Base-by-base conservation (phyloP, 805 yeast species). In the Candida dendrica region DNA sequence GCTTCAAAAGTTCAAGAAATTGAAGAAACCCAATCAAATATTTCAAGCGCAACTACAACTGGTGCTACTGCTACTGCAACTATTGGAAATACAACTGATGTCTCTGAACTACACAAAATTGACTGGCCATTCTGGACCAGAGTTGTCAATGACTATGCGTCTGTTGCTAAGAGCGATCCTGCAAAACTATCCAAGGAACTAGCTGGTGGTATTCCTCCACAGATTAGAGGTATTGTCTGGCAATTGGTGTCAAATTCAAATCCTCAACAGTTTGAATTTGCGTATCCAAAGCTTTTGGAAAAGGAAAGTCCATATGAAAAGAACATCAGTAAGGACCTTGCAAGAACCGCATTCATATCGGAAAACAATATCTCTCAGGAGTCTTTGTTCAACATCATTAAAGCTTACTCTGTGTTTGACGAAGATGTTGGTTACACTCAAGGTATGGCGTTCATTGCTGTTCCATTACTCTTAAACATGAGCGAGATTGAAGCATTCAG, bases 371-470 rank as follows among this genome's bases (percentile, higher is more conserved):
- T 70, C 22, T 77, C 79, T 39, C 80, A 81, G 52, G 81, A 75
- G 29, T 79, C 86, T 39, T 65, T 93, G 30, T 84, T 70, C 55
- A 78, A 80, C 43, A 81, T 93, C 24, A 74, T 93, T 47, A 85
- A 84, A 55, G 90, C 89, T 0, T 93, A 91, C 64, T 79, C 93
- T 18, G 64, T 87, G 38, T 83, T 77, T 59, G 98, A 93, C 60
- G 79, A 84, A 1, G 97, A 90, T 40, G 96, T 93, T 39, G 98
- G 98, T 0, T 93, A 93, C 56, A 93, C 97, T 2, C 98, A 93
- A 63, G 98, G 98, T 7, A 89, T 93, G 96, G 95, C 95, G 1
- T 93, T 93, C 56, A 77, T 93, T 36, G 77, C 86, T 0, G 88
- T 88, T 6, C 97, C 98, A 2, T 63, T 93, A 38, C 66, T 89